Evolutionary conservation across 148 eudicot species (phyloP).

Genomic region (Simmondsia chinensis): DNA sequence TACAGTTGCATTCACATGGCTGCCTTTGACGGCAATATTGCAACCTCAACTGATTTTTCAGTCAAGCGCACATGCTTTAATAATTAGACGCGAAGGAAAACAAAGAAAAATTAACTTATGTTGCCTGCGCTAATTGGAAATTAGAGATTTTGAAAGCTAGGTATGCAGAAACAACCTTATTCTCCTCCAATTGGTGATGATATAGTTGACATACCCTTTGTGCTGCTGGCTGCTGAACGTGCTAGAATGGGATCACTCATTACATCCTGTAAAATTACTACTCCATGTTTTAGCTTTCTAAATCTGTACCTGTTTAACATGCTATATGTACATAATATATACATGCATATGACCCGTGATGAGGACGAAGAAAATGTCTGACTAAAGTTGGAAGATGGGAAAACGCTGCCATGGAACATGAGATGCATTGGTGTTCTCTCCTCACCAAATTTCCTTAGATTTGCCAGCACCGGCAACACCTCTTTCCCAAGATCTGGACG

Average conservation of each 20-base stretch:
- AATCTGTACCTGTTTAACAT: not conserved
- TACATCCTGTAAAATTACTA: constrained; percentile 13
- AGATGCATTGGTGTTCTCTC: constrained; percentile 25
- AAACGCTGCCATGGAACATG: constrained; percentile 17
- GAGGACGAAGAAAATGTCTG: constrained; percentile 17
- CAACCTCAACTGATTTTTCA: too few species aligned
- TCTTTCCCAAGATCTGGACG: constrained; percentile 59
- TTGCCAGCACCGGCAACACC: constrained; percentile 50
- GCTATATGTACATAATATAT: too few species aligned
- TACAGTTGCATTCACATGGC: too few species aligned
- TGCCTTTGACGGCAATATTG: too few species aligned
- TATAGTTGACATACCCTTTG: constrained; percentile 16
- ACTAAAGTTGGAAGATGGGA: constrained; percentile 20
- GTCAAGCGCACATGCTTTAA: too few species aligned
- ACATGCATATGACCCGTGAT: constrained; percentile 43
- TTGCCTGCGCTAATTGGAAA: too few species aligned
- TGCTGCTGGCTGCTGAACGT: constrained; percentile 24
- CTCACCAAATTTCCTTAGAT: constrained; percentile 46
- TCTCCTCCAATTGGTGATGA: constrained; percentile 13
- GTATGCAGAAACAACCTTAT: too few species aligned
- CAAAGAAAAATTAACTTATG: constrained; percentile 1
- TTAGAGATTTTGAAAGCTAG: too few species aligned
- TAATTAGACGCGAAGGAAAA: too few species aligned
- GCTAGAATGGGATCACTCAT: constrained; percentile 22
- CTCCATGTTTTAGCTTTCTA: not conserved